These are phyloP conservation scores for Lantana camara DNA, from an alignment of 257 asterid species.

Conservation along the genomic window DNA sequence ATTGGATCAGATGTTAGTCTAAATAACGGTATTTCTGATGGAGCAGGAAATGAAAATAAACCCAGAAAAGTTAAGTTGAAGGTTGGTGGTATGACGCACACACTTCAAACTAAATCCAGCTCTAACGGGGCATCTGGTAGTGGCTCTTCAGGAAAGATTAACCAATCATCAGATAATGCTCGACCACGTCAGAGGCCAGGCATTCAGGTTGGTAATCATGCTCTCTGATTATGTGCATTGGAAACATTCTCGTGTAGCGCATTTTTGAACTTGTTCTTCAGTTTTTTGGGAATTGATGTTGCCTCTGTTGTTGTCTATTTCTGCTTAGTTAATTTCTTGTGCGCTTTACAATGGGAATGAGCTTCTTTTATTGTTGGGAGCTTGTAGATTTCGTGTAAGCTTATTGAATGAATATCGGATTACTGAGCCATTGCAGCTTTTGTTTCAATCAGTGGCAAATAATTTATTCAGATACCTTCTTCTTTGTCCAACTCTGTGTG, in stretches of 20 bases:
- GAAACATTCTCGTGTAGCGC: neutral
- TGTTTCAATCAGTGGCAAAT: slow-evolving; percentile 10
- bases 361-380: neutral
- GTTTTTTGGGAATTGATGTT: slow-evolving; percentile 11
- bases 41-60: slow-evolving; percentile 62
- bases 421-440: neutral
- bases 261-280: neutral
- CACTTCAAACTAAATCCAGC: slow-evolving; percentile 69
- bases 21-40: slow-evolving; percentile 44
- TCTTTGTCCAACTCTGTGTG: no score
- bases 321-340: neutral
- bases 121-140: slow-evolving; percentile 55
- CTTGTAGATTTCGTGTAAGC: neutral
- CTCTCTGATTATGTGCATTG: neutral
- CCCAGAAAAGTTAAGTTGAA: slow-evolving; percentile 76
- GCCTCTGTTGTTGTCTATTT: neutral
- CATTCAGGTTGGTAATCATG: slow-evolving; percentile 53
- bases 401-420: neutral
- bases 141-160: slow-evolving; percentile 47
- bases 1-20: slow-evolving; percentile 38
- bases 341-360: slow-evolving; percentile 13
- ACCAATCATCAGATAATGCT: slow-evolving; percentile 53
- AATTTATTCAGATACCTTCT: neutral
- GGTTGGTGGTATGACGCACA: slow-evolving; percentile 87
- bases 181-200: slow-evolving; percentile 48